Percentiles rank a stretch among this genome's conserved stretches.
Evolutionary conservation across 768 basidiomycete species (phyloP).

Genomic region (Xanthoconium purpureum): DNA sequence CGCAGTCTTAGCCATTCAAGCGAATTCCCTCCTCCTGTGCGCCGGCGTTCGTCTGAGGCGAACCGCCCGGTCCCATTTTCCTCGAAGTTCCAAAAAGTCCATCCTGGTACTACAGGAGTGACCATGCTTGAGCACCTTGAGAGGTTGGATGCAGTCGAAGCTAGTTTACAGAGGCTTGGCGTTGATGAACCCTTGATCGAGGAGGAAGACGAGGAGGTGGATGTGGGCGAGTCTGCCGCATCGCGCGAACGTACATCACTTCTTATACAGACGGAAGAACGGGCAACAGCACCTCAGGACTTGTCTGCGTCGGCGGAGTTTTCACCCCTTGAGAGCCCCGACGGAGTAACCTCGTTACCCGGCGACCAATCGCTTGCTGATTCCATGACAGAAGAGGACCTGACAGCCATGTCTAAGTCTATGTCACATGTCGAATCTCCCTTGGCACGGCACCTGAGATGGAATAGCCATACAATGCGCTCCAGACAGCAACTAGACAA

Average conservation of each 20-base stretch:
- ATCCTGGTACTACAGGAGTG: conserved; percentile 84
- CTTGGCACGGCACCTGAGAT: conserved; percentile 35
- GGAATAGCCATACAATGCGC: conserved; percentile 30
- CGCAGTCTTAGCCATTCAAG: conserved; percentile 59
- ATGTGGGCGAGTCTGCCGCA: conserved; percentile 55
- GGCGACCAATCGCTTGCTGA: conserved; percentile 52
- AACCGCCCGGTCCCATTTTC: conserved; percentile 79
- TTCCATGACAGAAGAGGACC: conserved; percentile 66
- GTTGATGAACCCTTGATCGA: conserved; percentile 50
- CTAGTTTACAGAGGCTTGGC: conserved; percentile 71
- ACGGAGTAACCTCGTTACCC: conserved; percentile 48
- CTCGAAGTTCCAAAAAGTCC: conserved; percentile 78
- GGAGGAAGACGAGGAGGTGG: conserved; percentile 55
- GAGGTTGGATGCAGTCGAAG: conserved; percentile 78
- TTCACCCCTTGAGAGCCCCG: conserved; percentile 59
- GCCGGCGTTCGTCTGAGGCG: conserved; percentile 58
- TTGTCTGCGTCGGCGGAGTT: conserved; percentile 40
- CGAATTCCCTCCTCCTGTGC: conserved; percentile 74
- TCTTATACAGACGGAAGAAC: conserved; percentile 32
- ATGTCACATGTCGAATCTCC: conserved; percentile 65
- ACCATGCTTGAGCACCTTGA: conserved; percentile 84
- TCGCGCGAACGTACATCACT: conserved; percentile 14
- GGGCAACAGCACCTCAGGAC: conserved; percentile 6
- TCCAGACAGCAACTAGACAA: conserved; percentile 31
- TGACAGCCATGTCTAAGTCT: conserved; percentile 73